phyloP scores from a whole-genome alignment of 2,329 filamentous ascomycete species.

The Monilinia laxa region DNA sequence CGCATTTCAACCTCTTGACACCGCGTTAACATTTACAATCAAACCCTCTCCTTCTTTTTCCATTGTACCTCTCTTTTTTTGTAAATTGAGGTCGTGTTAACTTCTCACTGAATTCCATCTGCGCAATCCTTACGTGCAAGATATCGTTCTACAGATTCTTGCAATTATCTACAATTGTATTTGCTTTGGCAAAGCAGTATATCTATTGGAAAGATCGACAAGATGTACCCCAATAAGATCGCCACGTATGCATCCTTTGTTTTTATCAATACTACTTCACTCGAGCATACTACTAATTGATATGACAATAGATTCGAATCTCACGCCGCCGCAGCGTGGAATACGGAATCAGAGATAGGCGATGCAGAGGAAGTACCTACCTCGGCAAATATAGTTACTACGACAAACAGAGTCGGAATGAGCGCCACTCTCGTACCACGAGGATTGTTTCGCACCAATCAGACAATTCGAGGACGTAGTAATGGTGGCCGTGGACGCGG shows the following conservation, averaged over 20 bases:
- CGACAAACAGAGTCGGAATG: not conserved
- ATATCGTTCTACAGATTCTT: not conserved
- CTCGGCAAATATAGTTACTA: not conserved
- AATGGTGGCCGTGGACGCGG: not conserved
- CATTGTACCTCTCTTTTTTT: not conserved
- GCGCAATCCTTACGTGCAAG: not conserved
- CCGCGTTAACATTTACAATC: not conserved
- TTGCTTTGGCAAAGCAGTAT: not conserved
- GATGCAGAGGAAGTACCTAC: not conserved
- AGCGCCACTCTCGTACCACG: not conserved
- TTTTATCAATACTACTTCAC: not conserved
- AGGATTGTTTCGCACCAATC: not conserved
- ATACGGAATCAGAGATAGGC: not conserved
- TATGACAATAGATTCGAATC: constrained; percentile 1
- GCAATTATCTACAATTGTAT: not conserved
- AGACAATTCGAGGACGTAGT: not conserved
- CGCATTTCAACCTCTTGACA: not conserved
- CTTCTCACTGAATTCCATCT: no score
- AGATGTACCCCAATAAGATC: constrained; percentile 8
- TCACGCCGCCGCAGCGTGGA: constrained; percentile 5
- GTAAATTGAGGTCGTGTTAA: not conserved
- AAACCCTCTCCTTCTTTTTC: no score
- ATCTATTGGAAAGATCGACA: not conserved
- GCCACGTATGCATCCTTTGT: not conserved
- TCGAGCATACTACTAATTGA: not conserved